Base-by-base conservation (phyloP, 2,329 filamentous ascomycete genomes). In the Fusarium denticulatum region DNA sequence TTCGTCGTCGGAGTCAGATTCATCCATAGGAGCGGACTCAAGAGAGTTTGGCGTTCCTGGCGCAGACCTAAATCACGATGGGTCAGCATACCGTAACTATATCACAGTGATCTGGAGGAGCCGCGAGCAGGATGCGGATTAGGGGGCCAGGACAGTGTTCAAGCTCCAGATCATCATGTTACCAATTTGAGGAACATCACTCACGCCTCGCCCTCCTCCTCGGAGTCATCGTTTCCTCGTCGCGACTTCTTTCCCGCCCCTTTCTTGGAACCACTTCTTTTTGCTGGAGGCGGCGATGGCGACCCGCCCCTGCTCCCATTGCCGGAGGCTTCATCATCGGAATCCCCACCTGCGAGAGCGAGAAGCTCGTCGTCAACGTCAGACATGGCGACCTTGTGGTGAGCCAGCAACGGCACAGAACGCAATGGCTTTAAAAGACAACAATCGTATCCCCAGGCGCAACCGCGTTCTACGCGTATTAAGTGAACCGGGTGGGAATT, bases 321-420 rank as follows among this genome's bases (percentile, higher is more conserved):
- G 82, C 86, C 85, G 79, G 85, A 82, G 57, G 80, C 88, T 82
- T 90, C 89, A 77, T 89, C 89, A 79, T 88, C 89, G 66, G 90
- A 89, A 60, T 90, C 92, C 76, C 94, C 94, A 78, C 94, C 96
- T 61, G 95, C 96, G 74, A 98, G 91, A 79, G 94, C 95, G 74
- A 98, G 92, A 75, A 98, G 91, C 85, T 98, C 96, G 78, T 96
- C 95, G 81, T 98, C 96, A 76, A 98, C 89, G 80, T 96, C 94
- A 64, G 94, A 93, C 95, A 97, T 97, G 79, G 74, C 88, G 69
- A 64, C 34, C 62, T 39, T 45, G 50, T 61, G 34, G 57, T 28
- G 42, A 28, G 52, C 47, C 34, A 37, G 66, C 32, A 63, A 57
- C 45, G 32, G 60, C 52, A 58, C 66, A 55, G 42, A 60, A 58